Evolutionary conservation across 768 basidiomycete species (phyloP), one percentile per base, ranked within the genome.

Genomic region (Lentinus tigrinus): DNA sequence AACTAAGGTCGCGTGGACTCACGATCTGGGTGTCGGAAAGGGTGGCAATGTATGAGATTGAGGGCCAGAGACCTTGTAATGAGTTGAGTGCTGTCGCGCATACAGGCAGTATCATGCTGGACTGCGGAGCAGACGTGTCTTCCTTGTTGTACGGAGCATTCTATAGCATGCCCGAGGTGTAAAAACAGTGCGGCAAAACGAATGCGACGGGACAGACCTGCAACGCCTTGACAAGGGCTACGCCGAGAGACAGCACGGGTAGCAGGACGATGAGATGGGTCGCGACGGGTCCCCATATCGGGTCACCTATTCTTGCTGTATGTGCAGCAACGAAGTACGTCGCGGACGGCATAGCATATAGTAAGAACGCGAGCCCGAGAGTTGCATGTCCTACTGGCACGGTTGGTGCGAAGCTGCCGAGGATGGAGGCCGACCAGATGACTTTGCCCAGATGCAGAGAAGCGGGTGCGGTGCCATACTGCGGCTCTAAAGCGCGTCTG

Each of bases 391-490:
- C 67, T 28, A 73, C 54, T 24, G 72, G 60, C 26, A 77, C 62
- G 19, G 67, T 71, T 17, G 77, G 69, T 1, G 66, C 68, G 23
- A 78, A 70, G 54, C 69, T 71, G 42, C 76, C 72, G 24, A 64
- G 42, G 38, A 69, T 65, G 28, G 68, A 72, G n/a, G 69, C 66
- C 7, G 61, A 58, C 69, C 76, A 67, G 11, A 77, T 64, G 37
- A 77, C 57, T 55, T 76, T 74, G 47, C 70, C 66, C 8, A 91
- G 72, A 37, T 84, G 74, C 53, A 77, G 74, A 0, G 73, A 74
- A 1, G 85, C 82, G 0, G 87, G 82, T 7, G 77, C 76, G 13
- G 79, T 74, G 47, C 85, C 89, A 69, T 91, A 92, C 3, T 91
- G 73, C 16, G 91, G 91, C 54, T 78, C 71, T n/a, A 93, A 66